Percentiles rank a stretch among this genome's conserved stretches.
Conservation (phyloP, 2,329 filamentous ascomycete genomes). For the Pseudopithomyces chartarum region DNA sequence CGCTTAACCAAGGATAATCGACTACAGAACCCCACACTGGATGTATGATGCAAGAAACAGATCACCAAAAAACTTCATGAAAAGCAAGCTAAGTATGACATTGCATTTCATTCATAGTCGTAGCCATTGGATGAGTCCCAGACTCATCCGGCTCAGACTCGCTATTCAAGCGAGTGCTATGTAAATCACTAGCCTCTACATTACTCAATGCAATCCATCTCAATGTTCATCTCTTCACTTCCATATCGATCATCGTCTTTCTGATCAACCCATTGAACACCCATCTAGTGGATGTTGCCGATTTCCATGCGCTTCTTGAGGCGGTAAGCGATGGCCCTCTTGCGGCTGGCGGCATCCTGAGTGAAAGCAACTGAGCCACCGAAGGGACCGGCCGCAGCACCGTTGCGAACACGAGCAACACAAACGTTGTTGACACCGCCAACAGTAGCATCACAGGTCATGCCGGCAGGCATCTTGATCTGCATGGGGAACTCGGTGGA, state of each 20-base stretch:
- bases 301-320: constrained; percentile 47
- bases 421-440: constrained; percentile 67
- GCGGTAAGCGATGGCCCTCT: constrained; percentile 65
- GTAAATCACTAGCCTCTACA: background rate
- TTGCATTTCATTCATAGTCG: background rate
- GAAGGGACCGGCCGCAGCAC: constrained; percentile 67
- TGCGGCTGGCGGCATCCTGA: constrained; percentile 61
- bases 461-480: constrained; percentile 69
- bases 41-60: no score
- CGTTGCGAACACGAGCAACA: constrained; percentile 68
- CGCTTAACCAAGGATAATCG: no score
- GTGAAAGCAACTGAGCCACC: constrained; percentile 71
- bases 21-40: no score
- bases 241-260: background rate
- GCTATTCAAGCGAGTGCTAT: constrained; percentile 1
- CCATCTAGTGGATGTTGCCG: constrained; percentile 24
- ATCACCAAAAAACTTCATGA: no score
- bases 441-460: constrained; percentile 67
- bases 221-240: background rate
- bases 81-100: background rate
- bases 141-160: background rate
- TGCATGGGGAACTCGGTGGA: constrained; percentile 68
- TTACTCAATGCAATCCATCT: background rate
- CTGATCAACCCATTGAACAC: no score
- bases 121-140: background rate